A percentile compares a stretch with the other conserved stretches of the same genome.
These are phyloP conservation scores for Diaporthe nobilis DNA, from an alignment of 2,329 filamentous ascomycete species.

Conservation along the genomic window DNA sequence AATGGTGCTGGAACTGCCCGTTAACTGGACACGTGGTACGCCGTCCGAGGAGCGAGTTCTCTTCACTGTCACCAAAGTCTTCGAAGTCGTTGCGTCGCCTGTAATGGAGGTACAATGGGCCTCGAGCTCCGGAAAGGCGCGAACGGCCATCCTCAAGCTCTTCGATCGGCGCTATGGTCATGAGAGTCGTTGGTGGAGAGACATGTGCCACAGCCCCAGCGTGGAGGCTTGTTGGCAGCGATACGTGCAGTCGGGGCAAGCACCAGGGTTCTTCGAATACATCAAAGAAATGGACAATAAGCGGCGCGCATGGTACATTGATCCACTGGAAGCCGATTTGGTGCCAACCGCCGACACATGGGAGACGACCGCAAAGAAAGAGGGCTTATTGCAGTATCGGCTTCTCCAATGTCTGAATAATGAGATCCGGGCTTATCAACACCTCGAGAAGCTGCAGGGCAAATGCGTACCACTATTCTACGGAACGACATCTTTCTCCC, in stretches of 20 bases:
- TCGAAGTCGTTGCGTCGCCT: neutral
- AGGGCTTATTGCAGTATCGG: neutral
- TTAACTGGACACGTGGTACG: neutral
- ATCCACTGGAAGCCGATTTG: neutral
- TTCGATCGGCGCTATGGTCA: constrained; percentile 15
- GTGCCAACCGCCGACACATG: neutral
- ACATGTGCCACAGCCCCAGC: neutral
- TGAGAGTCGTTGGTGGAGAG: neutral
- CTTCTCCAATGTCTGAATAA: neutral
- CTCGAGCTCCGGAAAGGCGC: neutral
- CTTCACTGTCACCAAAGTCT: constrained; percentile 5
- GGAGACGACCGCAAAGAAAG: neutral
- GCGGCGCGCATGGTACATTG: neutral
- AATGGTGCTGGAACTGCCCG: neutral
- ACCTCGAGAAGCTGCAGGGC: constrained; percentile 15
- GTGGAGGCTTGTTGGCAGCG: constrained; percentile 12
- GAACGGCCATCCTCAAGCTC: constrained; percentile 7
- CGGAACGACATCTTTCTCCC: constrained; percentile 21
- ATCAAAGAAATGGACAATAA: neutral
- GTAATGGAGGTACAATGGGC: constrained; percentile 10
- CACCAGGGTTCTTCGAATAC: neutral
- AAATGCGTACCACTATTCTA: constrained; percentile 6
- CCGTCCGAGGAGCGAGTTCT: constrained; percentile 7
- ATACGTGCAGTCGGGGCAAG: constrained; percentile 19
- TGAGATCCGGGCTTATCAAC: constrained; percentile 12